Evolutionary conservation across 768 basidiomycete species (phyloP).

Genomic region (Mycena maculata): DNA sequence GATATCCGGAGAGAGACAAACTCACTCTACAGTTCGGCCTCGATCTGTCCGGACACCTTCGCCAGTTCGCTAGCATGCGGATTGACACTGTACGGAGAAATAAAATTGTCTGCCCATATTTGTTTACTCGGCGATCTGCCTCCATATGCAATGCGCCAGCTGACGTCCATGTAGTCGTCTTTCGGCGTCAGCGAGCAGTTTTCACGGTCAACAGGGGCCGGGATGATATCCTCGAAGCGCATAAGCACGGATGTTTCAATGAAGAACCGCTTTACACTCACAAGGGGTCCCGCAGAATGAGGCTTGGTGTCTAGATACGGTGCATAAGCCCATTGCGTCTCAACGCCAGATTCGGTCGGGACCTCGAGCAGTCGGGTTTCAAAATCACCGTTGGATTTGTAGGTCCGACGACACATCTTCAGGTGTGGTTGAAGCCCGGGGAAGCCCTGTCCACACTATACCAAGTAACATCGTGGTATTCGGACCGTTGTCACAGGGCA

Average conservation of each 20-base stretch:
- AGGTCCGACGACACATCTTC: slow-evolving; percentile 38
- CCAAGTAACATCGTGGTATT: background rate
- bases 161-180: slow-evolving; percentile 43
- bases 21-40: slow-evolving; percentile 43
- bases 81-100: slow-evolving; percentile 14
- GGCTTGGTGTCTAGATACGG: slow-evolving; percentile 43
- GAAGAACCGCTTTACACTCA: slow-evolving; percentile 17
- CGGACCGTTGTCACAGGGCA: background rate
- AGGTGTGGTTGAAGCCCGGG: slow-evolving; percentile 33
- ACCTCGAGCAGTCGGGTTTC: slow-evolving; percentile 44
- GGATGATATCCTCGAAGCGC: slow-evolving; percentile 43
- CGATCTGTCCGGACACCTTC: slow-evolving; percentile 36
- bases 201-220: slow-evolving; percentile 47
- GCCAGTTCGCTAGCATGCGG: slow-evolving; percentile 39
- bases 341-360: slow-evolving; percentile 25
- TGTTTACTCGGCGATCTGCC: slow-evolving; percentile 41
- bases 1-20: background rate
- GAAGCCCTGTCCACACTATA: slow-evolving; percentile 39
- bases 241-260: background rate
- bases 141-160: slow-evolving; percentile 48
- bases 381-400: slow-evolving; percentile 41
- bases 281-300: slow-evolving; percentile 45
- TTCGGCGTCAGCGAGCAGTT: slow-evolving; percentile 30
- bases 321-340: slow-evolving; percentile 46
- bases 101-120: slow-evolving; percentile 32